Evolutionary conservation across 2,329 filamentous ascomycete genomes (phyloP).

Genomic region (Pseudogymnoascus sp.): DNA sequence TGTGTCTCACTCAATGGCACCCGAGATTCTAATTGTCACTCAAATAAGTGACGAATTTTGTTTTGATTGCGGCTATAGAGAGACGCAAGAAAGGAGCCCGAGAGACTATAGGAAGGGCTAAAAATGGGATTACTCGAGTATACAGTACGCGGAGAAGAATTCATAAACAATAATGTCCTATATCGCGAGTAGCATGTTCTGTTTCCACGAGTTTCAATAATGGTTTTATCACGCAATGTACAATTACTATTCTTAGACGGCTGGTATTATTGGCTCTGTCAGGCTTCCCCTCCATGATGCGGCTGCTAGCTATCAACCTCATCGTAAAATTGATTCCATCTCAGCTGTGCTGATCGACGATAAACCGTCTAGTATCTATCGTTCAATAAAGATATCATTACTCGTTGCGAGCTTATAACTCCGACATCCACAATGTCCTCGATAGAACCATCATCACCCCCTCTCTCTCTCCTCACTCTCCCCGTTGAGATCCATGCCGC

Average conservation of each 20-base stretch:
- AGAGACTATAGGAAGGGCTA: too few relatives aligned
- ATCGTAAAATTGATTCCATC: neutral
- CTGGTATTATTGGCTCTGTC: neutral
- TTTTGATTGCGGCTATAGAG: too few relatives aligned
- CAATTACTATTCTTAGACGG: neutral
- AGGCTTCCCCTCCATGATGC: neutral
- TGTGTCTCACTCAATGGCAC: conserved; percentile 11
- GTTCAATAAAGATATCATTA: neutral
- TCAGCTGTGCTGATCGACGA: neutral
- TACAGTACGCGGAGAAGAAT: too few relatives aligned
- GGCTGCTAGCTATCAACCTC: neutral
- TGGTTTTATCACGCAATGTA: neutral
- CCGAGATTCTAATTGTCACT: conserved; percentile 11
- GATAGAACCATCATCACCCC: neutral
- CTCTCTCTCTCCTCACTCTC: neutral
- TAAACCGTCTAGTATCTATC: neutral
- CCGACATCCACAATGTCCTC: neutral
- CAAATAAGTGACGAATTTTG: neutral
- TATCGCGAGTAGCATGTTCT: too few relatives aligned
- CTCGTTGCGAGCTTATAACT: neutral
- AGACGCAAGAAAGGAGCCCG: too few relatives aligned
- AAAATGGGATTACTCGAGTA: too few relatives aligned
- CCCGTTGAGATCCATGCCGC: neutral
- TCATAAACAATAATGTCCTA: too few relatives aligned
- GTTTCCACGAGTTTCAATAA: too few relatives aligned